Evolutionary conservation across 805 yeast genomes (phyloP), one percentile per base, ranked within the genome.

Genomic region (Kodamaea lidongshanica): DNA sequence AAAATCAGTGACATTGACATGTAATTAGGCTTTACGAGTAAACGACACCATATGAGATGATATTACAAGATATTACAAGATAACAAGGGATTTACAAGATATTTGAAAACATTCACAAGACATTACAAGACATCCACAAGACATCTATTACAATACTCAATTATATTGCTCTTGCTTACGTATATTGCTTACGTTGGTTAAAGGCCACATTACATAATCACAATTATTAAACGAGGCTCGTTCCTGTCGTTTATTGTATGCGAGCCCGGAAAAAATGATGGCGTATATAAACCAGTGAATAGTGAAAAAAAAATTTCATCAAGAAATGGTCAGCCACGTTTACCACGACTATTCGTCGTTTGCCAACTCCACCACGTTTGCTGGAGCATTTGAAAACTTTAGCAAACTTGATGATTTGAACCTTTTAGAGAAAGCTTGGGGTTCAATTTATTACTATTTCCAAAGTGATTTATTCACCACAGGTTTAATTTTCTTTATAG

Each of bases 381-480:
- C 46, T 13, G 50, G 44, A 10, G 52, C 44, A 5, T 52, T 38
- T 26, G 28, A 32, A 15, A 52, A 52, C 40, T 52, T 50, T 39
- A 27, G 40, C 37, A 34, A 50, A 7, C 30, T 64, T 14, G 42
- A 44, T 2, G 45, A 49, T 15, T 56, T 77, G 38, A 72, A 60
- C 46, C 31, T 61, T 14, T 23, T 78, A 24, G 96, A 89, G 56
- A 71, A 70, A 41, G 51, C 75, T 34, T 89, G 98, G 98, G 94
- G 94, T 8, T 64, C 86, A 13, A 89, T 84, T 76, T 89, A 87
- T 64, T 65, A 75, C 36, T 87, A 77, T 60, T 72, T 87, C 71
- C 72, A 76, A 45, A 89, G 89, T 56, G 98, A 89, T 58, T 68
- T 82, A 19, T 68, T 89, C 39, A 96, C 97, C 30, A 89, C 97